Evolutionary conservation across 805 yeast genomes (phyloP), one percentile per base, ranked within the genome.

Genomic region (Saccharomycopsis oosterbeekiorum): DNA sequence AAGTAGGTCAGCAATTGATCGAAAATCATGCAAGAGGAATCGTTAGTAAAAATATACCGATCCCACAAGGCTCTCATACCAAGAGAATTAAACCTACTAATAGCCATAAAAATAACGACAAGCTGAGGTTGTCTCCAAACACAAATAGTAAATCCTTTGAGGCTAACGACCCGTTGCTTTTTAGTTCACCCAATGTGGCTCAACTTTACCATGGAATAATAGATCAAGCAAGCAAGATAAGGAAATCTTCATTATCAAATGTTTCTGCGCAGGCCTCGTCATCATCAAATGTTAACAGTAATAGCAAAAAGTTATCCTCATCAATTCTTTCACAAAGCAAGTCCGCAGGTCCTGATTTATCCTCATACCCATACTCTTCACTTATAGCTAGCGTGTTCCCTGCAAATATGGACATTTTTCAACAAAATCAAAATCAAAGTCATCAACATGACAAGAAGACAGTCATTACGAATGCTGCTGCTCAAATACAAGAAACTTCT

Each of bases 11-110:
- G 24, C 41, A 54, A 5, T 11, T 59, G 5, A 56, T 40, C 19
- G 55, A 54, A 19, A 53, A 53, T 41, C 57, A 59, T 26, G 42
- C 26, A n/a, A 59, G 55, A 21, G 61, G 55, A 17, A 42, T 53
- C 21, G 14, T 59, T 3, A 59, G 55, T 15, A 59, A n/a, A 43
- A 34, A 59, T 50, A 57, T 57, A 5, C 29, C 59, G 5, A 57
- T 57, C n/a, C 55, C 59, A 40, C 41, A n/a, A 14, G 51, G 42
- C 37, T 55, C 41, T 17, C 57, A 37, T 29, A 53, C 39, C 14
- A 53, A 53, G 21, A 47, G 53, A 21, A 47, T 47, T 34, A 29
- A 53, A 34, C 41, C 39, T 10, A 29, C 15, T 34, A 53, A 15
- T 53, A 34, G 10, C 11, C 24, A 53, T 53, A 53, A 53, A 53